Conservation (phyloP, 768 basidiomycete genomes). For the Clavaria fumosa region DNA sequence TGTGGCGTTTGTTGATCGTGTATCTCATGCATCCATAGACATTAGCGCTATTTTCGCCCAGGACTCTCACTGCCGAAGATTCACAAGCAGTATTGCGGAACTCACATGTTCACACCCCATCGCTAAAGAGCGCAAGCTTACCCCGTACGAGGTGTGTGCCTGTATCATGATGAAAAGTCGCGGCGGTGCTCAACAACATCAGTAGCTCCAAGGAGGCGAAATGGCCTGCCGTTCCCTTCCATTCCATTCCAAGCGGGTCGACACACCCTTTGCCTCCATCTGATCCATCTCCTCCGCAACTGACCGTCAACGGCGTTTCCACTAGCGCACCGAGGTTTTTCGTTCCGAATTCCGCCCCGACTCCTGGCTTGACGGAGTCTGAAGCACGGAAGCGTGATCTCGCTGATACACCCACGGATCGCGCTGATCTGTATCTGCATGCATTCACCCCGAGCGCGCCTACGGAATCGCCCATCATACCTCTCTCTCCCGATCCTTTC, state of each 20-base stretch:
- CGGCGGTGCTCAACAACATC: no score
- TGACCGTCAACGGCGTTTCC: constrained; percentile 56
- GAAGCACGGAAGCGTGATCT: constrained; percentile 33
- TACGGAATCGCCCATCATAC: constrained; percentile 45
- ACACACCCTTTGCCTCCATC: not conserved
- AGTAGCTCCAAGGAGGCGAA: not conserved
- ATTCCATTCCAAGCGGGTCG: constrained; percentile 12
- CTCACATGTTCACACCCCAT: no score
- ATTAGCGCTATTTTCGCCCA: constrained; percentile 53
- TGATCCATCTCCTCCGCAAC: constrained; percentile 37
- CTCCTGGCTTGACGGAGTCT: constrained; percentile 27
- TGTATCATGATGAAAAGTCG: no score
- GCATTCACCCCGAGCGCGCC: constrained; percentile 16
- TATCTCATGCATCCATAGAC: no score
- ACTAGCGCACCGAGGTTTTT: constrained; percentile 40
- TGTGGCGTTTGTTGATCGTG: no score
- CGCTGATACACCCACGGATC: no score
- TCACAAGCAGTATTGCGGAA: no score
- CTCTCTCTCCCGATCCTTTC: constrained; percentile 76
- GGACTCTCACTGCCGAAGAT: no score
- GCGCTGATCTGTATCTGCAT: constrained; percentile 31
- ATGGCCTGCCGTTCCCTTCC: constrained; percentile 30
- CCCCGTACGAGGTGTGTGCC: no score
- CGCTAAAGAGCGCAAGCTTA: no score
- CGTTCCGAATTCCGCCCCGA: constrained; percentile 9